These are phyloP conservation scores for Penicillium cataractarum DNA, from an alignment of 495 filamentous ascomycete species.

Conservation along the genomic window DNA sequence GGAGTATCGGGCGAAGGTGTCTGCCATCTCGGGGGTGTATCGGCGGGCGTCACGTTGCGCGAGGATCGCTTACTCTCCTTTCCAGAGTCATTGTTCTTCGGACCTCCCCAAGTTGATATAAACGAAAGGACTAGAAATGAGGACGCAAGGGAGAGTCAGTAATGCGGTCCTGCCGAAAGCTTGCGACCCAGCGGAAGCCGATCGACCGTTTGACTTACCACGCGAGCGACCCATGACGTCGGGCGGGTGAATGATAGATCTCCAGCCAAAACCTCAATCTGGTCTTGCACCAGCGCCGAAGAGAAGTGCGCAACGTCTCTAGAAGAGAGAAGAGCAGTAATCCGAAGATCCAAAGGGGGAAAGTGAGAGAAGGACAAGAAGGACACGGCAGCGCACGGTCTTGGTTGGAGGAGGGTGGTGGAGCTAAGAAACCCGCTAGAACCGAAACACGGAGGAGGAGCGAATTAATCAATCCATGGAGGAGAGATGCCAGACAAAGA, in stretches of 20 bases:
- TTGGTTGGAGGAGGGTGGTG: constrained; percentile 5
- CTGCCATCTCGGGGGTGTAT: constrained; percentile 37
- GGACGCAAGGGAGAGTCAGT: constrained; percentile 37
- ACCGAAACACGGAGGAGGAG: constrained; percentile 12
- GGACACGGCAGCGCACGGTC: constrained; percentile 15
- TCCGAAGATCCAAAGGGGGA: constrained; percentile 4
- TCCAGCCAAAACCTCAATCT: constrained; percentile 15
- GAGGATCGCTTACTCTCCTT: constrained; percentile 38
- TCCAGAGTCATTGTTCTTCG: constrained; percentile 33
- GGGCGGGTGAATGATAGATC: constrained; percentile 14
- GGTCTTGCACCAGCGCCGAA: constrained; percentile 10
- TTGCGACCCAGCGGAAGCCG: constrained; percentile 18
- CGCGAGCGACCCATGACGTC: constrained; percentile 48
- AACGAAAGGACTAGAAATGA: constrained; percentile 62
- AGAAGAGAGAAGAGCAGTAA: background rate
- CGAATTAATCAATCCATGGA: constrained; percentile 18
- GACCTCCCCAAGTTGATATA: constrained; percentile 60
- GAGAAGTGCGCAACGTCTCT: constrained; percentile 14
- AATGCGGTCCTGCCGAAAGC: constrained; percentile 5
- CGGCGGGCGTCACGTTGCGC: constrained; percentile 26
- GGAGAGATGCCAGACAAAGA: constrained; percentile 6
- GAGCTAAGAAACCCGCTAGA: constrained; percentile 8
- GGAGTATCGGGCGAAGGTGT: constrained; percentile 45
- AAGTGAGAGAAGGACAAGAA: background rate
- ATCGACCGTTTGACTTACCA: constrained; percentile 37